Base-by-base conservation (phyloP, 352 stramenopile species). In the Phytophthora constricta region DNA sequence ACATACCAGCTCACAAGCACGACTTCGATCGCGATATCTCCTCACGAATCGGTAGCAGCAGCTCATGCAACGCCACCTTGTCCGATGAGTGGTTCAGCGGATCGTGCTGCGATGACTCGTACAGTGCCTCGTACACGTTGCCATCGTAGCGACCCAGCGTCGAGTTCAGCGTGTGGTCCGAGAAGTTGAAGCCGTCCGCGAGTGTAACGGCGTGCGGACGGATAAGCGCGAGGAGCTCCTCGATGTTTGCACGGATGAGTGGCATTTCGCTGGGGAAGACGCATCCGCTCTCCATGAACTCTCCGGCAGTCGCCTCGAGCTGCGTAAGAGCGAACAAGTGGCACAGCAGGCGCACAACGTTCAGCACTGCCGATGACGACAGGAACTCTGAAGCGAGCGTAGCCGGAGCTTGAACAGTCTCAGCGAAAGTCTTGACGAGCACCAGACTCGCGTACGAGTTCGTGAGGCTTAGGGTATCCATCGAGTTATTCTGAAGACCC, bases 161-260 rank as follows among this genome's bases (percentile, higher is more conserved):
- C 69, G 85, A 90, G 79, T 93, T 93, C 39, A 95, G 59, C 45
- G 59, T 26, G 55, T 85, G 71, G 67, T 93, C 87, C 11, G 82
- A 89, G 62, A 93, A 92, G 67, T 93, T 89, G 70, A 92, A 95
- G 17, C 80, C 82, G 39, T 95, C 85, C 26, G 86, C 82, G 23
- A 93, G 80, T 48, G 73, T 73, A 33, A 95, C 84, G 19, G 84
- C 87, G 48, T 95, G 79, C 7, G 75, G 70, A 9, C 85, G 84
- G 42, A 93, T 72, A 20, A 77, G 73, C n/a, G 47, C 47, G 14
- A 91, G 78, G 19, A 91, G 62, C 34, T 71, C 61, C 51, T 89
- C 76, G 50, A 91, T 83, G 58, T 70, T 76, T 19, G 66, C 53
- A 27, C 84, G 82, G n/a, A 94, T 66, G 22, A 71, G 46, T 20